phyloP scores from a whole-genome alignment of 2,329 filamentous ascomycete genomes.

The Monilinia aucupariae region DNA sequence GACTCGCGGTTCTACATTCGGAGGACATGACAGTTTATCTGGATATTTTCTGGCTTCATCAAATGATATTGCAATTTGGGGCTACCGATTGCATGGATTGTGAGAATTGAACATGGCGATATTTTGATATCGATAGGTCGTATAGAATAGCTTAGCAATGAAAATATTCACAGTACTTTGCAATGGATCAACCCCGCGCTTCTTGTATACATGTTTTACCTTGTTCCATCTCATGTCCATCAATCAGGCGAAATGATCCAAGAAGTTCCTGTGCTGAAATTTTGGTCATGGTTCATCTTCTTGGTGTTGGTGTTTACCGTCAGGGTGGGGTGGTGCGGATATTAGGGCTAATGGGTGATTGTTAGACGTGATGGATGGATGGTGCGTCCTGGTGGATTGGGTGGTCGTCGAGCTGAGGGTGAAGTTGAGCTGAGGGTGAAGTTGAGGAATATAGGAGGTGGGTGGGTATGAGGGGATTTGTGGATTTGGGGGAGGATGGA shows the following conservation, averaged over 20 bases:
- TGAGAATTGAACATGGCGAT: background rate
- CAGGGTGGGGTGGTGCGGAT: too few relatives aligned
- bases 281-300: too few relatives aligned
- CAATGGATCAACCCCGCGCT: background rate
- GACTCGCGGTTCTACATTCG: background rate
- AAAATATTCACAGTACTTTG: background rate
- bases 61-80: background rate
- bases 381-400: too few relatives aligned
- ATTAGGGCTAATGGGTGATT: too few relatives aligned
- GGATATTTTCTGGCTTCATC: background rate
- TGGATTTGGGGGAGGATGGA: too few relatives aligned
- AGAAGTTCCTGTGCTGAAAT: too few relatives aligned
- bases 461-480: too few relatives aligned
- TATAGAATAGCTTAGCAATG: slow-evolving; percentile 6
- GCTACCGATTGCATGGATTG: background rate
- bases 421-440: too few relatives aligned
- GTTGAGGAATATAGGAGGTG: too few relatives aligned
- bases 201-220: background rate
- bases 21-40: background rate
- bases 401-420: too few relatives aligned
- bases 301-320: too few relatives aligned
- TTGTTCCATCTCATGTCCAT: background rate
- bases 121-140: background rate
- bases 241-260: background rate
- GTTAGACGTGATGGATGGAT: too few relatives aligned